These are phyloP conservation scores for Colletotrichum filicis DNA, from an alignment of 2,329 filamentous ascomycete species.

Conservation along the genomic window DNA sequence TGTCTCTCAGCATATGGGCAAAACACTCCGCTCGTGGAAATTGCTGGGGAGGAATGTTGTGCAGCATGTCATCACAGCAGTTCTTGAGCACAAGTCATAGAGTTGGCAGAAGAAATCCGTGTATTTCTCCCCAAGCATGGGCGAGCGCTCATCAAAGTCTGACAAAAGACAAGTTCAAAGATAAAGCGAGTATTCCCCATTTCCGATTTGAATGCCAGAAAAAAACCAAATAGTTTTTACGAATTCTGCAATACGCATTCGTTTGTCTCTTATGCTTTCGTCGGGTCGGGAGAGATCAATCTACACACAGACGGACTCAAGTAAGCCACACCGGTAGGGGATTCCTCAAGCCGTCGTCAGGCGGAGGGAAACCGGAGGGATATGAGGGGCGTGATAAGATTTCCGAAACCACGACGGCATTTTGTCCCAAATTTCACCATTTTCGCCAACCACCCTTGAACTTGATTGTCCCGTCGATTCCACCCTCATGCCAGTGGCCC, in stretches of 20 bases:
- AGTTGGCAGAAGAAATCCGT: slow-evolving; percentile 9
- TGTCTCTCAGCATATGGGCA: too few species aligned
- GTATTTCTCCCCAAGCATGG: slow-evolving; percentile 6
- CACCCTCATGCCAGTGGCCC: slow-evolving; percentile 34
- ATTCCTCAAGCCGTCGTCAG: slow-evolving; percentile 8
- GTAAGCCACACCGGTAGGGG: background rate
- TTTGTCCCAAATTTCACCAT: slow-evolving; percentile 32
- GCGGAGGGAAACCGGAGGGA: slow-evolving; percentile 4
- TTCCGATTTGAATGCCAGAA: slow-evolving; percentile 34
- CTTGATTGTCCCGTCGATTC: slow-evolving; percentile 34
- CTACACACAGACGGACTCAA: background rate
- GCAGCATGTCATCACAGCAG: background rate
- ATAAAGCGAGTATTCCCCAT: slow-evolving; percentile 21
- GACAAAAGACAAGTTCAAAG: slow-evolving; percentile 13
- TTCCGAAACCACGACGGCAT: slow-evolving; percentile 16
- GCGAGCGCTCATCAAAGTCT: slow-evolving; percentile 5
- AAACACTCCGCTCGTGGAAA: too few species aligned
- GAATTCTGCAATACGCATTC: slow-evolving; percentile 34
- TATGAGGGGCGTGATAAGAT: background rate
- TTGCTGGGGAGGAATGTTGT: background rate
- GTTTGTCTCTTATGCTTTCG: slow-evolving; percentile 28
- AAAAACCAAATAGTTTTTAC: slow-evolving; percentile 30
- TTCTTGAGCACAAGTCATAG: background rate
- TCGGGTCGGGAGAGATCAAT: background rate
- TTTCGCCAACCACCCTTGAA: slow-evolving; percentile 31